Evolutionary conservation across 2,329 filamentous ascomycete species (phyloP).

Genomic region (Lecanicillium sp.): DNA sequence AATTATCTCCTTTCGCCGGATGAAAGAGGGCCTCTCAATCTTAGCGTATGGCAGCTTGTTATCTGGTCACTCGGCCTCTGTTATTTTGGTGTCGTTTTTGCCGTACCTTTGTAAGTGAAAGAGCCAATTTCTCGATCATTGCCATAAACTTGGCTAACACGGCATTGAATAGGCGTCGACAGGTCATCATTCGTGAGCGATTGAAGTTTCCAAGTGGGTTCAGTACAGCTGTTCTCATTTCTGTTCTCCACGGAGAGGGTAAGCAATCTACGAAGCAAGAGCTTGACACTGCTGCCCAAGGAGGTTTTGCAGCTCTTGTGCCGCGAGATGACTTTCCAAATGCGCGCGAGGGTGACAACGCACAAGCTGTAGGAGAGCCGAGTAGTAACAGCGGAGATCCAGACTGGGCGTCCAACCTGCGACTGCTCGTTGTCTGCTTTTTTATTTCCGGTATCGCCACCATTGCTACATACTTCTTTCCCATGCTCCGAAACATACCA

Average conservation of each 20-base stretch:
- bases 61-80: conserved; percentile 89
- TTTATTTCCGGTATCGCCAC: conserved; percentile 59
- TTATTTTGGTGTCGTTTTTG: conserved; percentile 95
- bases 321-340: conserved; percentile 19
- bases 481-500: conserved; percentile 75
- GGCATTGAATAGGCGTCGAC: conserved; percentile 46
- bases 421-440: conserved; percentile 49
- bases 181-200: conserved; percentile 89
- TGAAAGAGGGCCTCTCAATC: conserved; percentile 68
- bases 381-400: conserved; percentile 10
- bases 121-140: too few relatives aligned
- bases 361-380: conserved; percentile 23
- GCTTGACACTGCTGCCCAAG: conserved; percentile 26
- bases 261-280: conserved; percentile 22
- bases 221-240: conserved; percentile 88
- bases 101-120: conserved; percentile 70
- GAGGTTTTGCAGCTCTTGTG: conserved; percentile 34
- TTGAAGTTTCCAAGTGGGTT: conserved; percentile 93
- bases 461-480: conserved; percentile 81
- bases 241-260: conserved; percentile 67
- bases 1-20: conserved; percentile 72
- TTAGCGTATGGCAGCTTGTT: conserved; percentile 70
- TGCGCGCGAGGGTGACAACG: conserved; percentile 20
- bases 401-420: conserved; percentile 40
- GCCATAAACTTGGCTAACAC: conserved; percentile 3